Base-by-base conservation (phyloP, 2,329 filamentous ascomycete genomes). In the Alternaria viburni region DNA sequence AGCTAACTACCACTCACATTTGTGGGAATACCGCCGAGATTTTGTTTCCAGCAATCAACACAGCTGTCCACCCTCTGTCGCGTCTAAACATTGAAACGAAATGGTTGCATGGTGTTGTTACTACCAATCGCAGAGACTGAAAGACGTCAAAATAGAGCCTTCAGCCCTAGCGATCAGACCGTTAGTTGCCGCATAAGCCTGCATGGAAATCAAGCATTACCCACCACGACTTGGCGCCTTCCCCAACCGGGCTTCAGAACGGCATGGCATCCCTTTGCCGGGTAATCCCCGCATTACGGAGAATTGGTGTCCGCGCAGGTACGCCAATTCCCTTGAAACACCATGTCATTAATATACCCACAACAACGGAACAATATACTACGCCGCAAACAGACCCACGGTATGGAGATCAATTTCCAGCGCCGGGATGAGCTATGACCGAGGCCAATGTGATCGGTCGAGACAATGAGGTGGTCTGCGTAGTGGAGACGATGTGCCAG, bases 311-410 rank as follows among this genome's bases (percentile, higher is more conserved):
- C 59, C 59, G 59, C 58, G 55, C 55, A 43, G 47, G 25, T 30
- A 50, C 26, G 13, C 23, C 17, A 51, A 44, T 30, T 41, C 47
- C 59, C 55, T 58, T 58, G 59, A 59, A 62, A 59, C 59, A 47
- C 23, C 47, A 47, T 58, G 59, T 59, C 50, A 59, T 62, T 62
- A 59, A 62, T 62, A 61, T 61, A 58, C 41, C 32, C 54, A 52
- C 46, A 58, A 52, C 54, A 52, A 61, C 59, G 54, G 47, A 58
- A 52, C 47, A 61, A 61, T 58, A 62, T 59, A 46, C 59, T 28
- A 58, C 26, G 46, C 54, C 47, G 17, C 21, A 46, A 43, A 26
- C 23, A 46, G 47, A 28, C 41, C 54, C 47, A 47, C 52, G 10
- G 25, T 51, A 50, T 58, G 49, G 41, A 44, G 47, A 54, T 62